Evolutionary conservation across 1,139 yeast species (phyloP), one percentile per base, ranked within the genome.

Genomic region (Pichia sp.): DNA sequence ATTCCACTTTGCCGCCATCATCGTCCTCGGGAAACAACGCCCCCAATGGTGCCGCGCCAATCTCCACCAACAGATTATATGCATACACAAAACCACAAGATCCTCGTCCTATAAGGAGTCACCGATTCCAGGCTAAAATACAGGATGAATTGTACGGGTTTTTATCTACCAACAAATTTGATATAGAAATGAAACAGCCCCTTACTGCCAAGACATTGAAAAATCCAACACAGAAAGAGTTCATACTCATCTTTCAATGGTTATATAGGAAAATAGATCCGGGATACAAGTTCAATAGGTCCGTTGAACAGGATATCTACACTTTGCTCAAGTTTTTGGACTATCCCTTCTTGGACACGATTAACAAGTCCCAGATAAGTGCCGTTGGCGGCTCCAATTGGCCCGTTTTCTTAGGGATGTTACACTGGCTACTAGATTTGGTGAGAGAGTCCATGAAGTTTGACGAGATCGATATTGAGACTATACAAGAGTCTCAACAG

Each of bases 371-470:
- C 1, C 94, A 85, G 54, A 77, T 87, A 23, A 77, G 88, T 33
- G 96, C 96, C 0, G 96, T 86, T 7, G 96, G 96, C 2, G 94
- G 95, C 1, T 81, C 81, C 40, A 80, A 80, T 50, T 86, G 96
- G 96, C 88, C 86, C 14, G 72, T 74, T 17, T 82, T 85, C 50
- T 60, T 87, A 35, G 95, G 93, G 2, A 74, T 87, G 70, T 63
- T 86, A 24, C 77, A 80, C 55, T 85, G 95, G 95, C 55, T 85
- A 33, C 76, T 82, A 11, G 73, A 73, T 49, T 61, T 80, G 47
- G 61, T 64, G 22, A 66, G 72, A 24, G 50, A 51, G 26, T 40
- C 47, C 11, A 30, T 44, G 8, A 44, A 40, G 16, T 35, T 58
- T 70, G 46, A 74, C 67, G 41, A 60, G 55, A 35, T 60, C 65